phyloP scores from a whole-genome alignment of 1,284 basidiomycete genomes.

The Moesziomyces sp. region DNA sequence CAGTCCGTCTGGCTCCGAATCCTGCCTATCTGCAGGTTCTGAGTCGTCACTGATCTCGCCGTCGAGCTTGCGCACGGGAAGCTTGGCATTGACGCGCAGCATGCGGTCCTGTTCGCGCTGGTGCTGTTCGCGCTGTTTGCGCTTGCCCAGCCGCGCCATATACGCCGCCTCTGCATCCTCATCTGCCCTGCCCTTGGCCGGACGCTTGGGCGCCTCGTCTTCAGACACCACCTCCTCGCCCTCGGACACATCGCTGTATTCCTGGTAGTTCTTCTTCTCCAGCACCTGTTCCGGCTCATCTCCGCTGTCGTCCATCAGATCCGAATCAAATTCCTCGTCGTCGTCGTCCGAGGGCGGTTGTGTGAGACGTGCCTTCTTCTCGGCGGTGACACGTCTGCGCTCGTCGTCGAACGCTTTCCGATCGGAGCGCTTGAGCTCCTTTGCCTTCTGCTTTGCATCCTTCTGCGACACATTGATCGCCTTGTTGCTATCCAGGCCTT shows the following conservation, averaged over 20 bases:
- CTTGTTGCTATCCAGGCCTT: conserved; percentile 30
- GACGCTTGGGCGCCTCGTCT: conserved; percentile 7
- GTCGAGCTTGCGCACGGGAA: conserved; percentile 34
- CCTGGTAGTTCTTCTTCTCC: conserved; percentile 36
- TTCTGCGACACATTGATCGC: conserved; percentile 31
- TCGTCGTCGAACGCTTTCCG: conserved; percentile 27
- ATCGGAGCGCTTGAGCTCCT: conserved; percentile 28
- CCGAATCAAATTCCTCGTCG: conserved; percentile 70
- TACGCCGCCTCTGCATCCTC: conserved; percentile 53
- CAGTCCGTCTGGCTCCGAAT: conserved; percentile 23
- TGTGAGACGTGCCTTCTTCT: conserved; percentile 76
- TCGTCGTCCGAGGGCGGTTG: conserved; percentile 70
- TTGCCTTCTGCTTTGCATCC: conserved; percentile 39
- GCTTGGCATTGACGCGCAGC: conserved; percentile 34
- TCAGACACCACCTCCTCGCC: conserved; percentile 35
- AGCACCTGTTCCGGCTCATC: conserved; percentile 16
- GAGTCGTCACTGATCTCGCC: conserved; percentile 14
- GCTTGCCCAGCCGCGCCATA: conserved; percentile 41
- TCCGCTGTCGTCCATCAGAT: conserved; percentile 75
- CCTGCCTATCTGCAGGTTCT: conserved; percentile 13
- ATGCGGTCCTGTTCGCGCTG: conserved; percentile 27
- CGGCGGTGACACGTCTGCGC: conserved; percentile 18
- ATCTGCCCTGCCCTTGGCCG: conserved; percentile 2
- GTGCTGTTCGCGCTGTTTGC: conserved; percentile 37
- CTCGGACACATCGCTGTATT: conserved; percentile 46